Evolutionary conservation across 169 alveolate genomes (phyloP).

Genomic region (Hepatocystis sp.): DNA sequence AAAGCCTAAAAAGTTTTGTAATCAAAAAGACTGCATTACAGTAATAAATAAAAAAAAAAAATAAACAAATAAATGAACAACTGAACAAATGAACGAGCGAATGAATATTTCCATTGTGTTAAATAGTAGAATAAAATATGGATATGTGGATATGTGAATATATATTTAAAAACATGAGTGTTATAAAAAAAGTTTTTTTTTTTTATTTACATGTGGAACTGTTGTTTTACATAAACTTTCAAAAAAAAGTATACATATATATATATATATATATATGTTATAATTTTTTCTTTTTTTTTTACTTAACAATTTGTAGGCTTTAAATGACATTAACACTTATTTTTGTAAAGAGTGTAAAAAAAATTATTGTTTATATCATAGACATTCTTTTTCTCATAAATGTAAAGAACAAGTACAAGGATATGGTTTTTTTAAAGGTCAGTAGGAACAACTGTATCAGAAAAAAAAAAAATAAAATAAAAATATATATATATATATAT

Average conservation of each 20-base stretch:
- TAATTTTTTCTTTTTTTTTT: not conserved
- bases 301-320: slow-evolving; percentile 14
- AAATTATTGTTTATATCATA: slow-evolving; percentile 48
- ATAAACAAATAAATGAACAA: not conserved
- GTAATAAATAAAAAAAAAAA: slow-evolving; percentile 18
- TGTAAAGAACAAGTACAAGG: slow-evolving; percentile 11
- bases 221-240: not conserved
- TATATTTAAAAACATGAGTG: too few relatives aligned
- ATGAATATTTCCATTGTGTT: not conserved
- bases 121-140: not conserved
- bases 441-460: not conserved
- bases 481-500: not conserved
- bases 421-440: slow-evolving; percentile 45
- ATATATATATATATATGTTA: too few relatives aligned
- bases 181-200: too few relatives aligned
- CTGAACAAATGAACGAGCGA: not conserved
- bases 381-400: slow-evolving; percentile 23
- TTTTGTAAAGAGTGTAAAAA: slow-evolving; percentile 52
- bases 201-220: too few relatives aligned
- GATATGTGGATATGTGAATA: too few relatives aligned
- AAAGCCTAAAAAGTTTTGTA: slow-evolving; percentile 27
- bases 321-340: slow-evolving; percentile 54
- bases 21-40: slow-evolving; percentile 32
- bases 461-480: not conserved
- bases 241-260: not conserved